Percentiles rank a stretch among this genome's conserved stretches.
Evolutionary conservation across 1,284 basidiomycete genomes (phyloP).

Genomic region (Trichosporon sp.): DNA sequence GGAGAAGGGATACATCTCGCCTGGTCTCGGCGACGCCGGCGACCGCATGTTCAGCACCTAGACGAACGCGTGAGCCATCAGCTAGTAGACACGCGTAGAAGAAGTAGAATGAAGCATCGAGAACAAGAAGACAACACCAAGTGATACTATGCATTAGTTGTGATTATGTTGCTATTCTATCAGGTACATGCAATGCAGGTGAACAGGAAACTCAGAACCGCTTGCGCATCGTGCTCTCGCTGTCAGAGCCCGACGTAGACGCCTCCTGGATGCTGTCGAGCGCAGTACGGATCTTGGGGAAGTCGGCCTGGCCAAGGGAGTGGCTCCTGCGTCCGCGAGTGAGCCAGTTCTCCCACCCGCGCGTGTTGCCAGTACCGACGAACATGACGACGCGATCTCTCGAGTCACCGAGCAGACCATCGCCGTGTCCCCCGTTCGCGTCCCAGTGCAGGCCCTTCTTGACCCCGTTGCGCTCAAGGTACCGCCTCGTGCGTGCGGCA

Average conservation of each 20-base stretch:
- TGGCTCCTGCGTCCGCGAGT: conserved; percentile 39
- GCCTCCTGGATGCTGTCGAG: conserved; percentile 13
- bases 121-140: background rate
- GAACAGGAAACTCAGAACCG: background rate
- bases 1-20: conserved; percentile 71
- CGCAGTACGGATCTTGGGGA: background rate
- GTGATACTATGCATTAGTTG: conserved; percentile 8
- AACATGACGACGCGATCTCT: conserved; percentile 68
- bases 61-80: background rate
- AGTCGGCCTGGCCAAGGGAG: conserved; percentile 32
- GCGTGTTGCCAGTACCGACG: conserved; percentile 58
- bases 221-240: conserved; percentile 1
- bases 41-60: conserved; percentile 33
- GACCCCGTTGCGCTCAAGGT: conserved; percentile 71
- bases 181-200: background rate
- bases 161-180: background rate
- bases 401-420: conserved; percentile 66
- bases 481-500: conserved; percentile 70
- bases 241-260: conserved; percentile 5
- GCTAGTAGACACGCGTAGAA: background rate
- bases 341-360: conserved; percentile 44
- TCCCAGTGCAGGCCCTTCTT: conserved; percentile 71
- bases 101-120: background rate
- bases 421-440: conserved; percentile 69
- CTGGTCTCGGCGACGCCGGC: conserved; percentile 83